These are phyloP conservation scores for Lentinula aciculospora DNA, from an alignment of 768 basidiomycete genomes.

Conservation along the genomic window DNA sequence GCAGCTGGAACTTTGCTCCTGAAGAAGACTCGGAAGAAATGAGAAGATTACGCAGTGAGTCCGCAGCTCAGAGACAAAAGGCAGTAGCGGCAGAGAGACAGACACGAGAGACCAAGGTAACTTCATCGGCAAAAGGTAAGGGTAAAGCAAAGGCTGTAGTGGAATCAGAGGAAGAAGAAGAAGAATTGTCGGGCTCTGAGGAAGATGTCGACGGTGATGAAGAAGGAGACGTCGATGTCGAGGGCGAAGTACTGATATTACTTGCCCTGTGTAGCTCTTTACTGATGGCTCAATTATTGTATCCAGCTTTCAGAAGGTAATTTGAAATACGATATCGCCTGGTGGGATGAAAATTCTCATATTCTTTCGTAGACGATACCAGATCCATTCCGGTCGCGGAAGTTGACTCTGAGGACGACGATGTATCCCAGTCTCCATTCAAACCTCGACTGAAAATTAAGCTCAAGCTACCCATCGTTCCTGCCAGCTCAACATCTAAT, in stretches of 20 bases:
- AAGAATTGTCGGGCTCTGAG: background rate
- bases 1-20: slow-evolving; percentile 1
- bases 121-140: background rate
- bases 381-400: background rate
- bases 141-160: slow-evolving; percentile 1
- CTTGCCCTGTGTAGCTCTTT: background rate
- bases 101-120: background rate
- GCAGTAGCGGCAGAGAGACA: background rate
- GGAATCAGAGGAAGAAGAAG: slow-evolving; percentile 1
- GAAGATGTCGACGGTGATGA: slow-evolving; percentile 1
- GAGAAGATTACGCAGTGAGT: slow-evolving; percentile 4
- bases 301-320: background rate
- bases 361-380: background rate
- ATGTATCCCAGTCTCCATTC: slow-evolving; percentile 8
- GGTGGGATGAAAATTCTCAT: background rate
- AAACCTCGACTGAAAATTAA: slow-evolving; percentile 11
- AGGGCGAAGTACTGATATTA: background rate
- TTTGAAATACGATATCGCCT: background rate
- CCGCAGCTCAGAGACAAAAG: background rate
- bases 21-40: slow-evolving; percentile 3
- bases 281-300: background rate
- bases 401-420: slow-evolving; percentile 8
- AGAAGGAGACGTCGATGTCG: background rate
- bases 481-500: slow-evolving; percentile 11
- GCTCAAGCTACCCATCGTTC: slow-evolving; percentile 9